Percentiles rank a stretch among this genome's conserved stretches.
These are phyloP conservation scores for Pterocarpus macrocarpus DNA, from an alignment of 306 rosid species.

Conservation along the genomic window DNA sequence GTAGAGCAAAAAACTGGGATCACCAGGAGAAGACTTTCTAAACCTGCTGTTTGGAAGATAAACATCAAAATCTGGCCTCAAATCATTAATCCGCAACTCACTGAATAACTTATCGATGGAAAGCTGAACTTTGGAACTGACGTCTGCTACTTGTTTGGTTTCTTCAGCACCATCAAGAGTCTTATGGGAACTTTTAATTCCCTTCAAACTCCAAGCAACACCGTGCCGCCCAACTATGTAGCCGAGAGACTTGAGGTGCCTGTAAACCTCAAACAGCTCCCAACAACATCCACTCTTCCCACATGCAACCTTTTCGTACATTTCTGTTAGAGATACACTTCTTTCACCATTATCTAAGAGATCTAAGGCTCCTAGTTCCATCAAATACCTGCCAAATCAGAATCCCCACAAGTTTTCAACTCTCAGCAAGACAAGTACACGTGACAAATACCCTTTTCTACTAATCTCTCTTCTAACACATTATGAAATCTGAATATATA, in stretches of 20 bases:
- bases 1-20: constrained; percentile 72
- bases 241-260: constrained; percentile 84
- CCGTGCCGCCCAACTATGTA: constrained; percentile 70
- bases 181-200: constrained; percentile 42
- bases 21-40: constrained; percentile 80
- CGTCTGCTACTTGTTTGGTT: constrained; percentile 43
- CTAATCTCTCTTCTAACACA: constrained; percentile 16
- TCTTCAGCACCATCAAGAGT: constrained; percentile 48
- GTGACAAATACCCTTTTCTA: background rate
- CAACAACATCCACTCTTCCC: constrained; percentile 61
- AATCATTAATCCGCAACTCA: constrained; percentile 59
- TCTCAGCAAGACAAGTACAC: background rate
- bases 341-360: constrained; percentile 56
- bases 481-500: constrained; percentile 1
- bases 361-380: constrained; percentile 73
- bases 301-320: constrained; percentile 60
- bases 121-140: constrained; percentile 40
- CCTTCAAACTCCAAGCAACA: constrained; percentile 76
- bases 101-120: constrained; percentile 57
- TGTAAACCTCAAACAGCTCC: constrained; percentile 88
- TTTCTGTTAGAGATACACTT: constrained; percentile 61
- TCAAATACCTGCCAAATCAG: constrained; percentile 68
- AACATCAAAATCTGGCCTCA: constrained; percentile 70
- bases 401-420: constrained; percentile 35
- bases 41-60: constrained; percentile 86